Conservation (phyloP, 305 asterid genomes). For the Fraxinus velutina region DNA sequence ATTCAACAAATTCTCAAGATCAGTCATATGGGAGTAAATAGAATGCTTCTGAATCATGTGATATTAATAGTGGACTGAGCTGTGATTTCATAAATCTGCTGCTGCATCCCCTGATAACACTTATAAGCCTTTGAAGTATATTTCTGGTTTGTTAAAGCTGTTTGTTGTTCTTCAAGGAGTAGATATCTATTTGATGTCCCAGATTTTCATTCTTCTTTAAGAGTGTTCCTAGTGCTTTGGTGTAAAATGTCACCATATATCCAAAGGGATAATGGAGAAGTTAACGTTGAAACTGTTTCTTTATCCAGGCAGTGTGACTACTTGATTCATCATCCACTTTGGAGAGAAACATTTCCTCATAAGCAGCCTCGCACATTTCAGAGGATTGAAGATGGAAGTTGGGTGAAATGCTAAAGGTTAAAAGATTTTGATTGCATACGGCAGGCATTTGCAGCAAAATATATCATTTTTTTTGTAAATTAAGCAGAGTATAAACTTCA, state of each 20-base stretch:
- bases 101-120: neutral
- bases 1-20: neutral
- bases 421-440: neutral
- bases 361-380: slow-evolving; percentile 57
- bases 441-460: neutral
- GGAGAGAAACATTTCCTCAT: slow-evolving; percentile 64
- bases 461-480: neutral
- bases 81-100: neutral
- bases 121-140: neutral
- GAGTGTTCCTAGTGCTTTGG: neutral
- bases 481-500: neutral
- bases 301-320: slow-evolving; percentile 66
- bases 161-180: neutral
- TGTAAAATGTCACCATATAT: neutral
- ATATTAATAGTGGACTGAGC: neutral
- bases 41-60: neutral
- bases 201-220: neutral
- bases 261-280: neutral
- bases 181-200: neutral
- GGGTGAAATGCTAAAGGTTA: slow-evolving; percentile 37
- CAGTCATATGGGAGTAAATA: neutral
- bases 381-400: slow-evolving; percentile 53
- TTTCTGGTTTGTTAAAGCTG: too few species aligned
- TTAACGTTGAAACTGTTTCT: slow-evolving; percentile 7
- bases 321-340: slow-evolving; percentile 62